phyloP scores from a whole-genome alignment of 257 asterid genomes.

The Fraxinus quadrangulata region DNA sequence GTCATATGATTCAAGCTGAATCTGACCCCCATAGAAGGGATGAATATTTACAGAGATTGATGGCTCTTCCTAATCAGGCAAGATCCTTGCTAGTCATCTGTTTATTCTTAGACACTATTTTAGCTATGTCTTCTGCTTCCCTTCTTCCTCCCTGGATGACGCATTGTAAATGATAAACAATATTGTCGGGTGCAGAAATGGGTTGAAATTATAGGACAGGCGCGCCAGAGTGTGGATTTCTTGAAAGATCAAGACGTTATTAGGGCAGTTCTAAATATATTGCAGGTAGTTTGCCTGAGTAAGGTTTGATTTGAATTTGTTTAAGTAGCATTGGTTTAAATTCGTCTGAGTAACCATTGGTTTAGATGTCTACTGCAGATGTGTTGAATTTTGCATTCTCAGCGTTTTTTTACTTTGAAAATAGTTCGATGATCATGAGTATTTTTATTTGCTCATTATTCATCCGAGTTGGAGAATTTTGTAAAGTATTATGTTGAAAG shows the following conservation, averaged over 20 bases:
- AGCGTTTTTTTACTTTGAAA: background rate
- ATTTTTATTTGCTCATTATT: background rate
- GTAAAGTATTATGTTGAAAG: background rate
- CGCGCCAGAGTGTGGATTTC: conserved; percentile 82
- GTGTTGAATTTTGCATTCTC: background rate
- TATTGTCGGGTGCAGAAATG: conserved; percentile 67
- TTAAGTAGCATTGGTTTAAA: background rate
- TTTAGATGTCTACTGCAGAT: background rate
- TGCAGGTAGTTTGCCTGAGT: conserved; percentile 66
- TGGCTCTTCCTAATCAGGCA: conserved; percentile 96
- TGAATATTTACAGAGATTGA: conserved; percentile 85
- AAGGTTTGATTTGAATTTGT: conserved; percentile 1
- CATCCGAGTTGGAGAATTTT: background rate
- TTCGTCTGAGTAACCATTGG: conserved; percentile 23
- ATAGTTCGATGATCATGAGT: background rate
- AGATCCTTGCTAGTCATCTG: conserved; percentile 16
- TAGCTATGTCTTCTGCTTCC: background rate
- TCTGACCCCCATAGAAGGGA: conserved; percentile 89
- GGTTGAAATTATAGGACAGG: conserved; percentile 94
- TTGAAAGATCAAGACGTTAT: conserved; percentile 89
- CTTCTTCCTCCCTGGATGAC: conserved; percentile 10
- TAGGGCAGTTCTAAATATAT: conserved; percentile 87
- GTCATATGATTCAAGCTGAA: conserved; percentile 93
- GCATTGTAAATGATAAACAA: background rate
- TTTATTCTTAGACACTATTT: conserved; percentile 16